Evolutionary conservation across 179 eudicot species (phyloP), one percentile per base, ranked within the genome.

Genomic region (Beta lomatogona): DNA sequence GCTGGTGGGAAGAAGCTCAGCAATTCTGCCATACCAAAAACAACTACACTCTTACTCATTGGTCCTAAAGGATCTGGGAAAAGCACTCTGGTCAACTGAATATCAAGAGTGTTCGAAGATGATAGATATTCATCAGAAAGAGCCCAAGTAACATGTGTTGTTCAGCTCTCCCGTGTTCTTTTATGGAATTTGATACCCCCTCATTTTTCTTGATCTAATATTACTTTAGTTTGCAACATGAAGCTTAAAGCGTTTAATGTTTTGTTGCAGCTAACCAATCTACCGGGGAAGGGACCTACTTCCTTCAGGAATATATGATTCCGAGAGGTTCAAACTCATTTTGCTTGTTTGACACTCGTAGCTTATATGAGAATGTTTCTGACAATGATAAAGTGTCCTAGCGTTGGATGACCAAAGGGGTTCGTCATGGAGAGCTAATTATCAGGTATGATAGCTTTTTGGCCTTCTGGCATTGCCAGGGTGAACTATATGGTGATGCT

Each of bases 1-100:
- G 89, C 81, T 15, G 82, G 73, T 76, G 90, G 83, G 46, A 85
- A 83, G 89, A 82, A 80, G 52, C 76, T 80, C 77, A 85, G 81
- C 46, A 86, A 90, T 68, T 87, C 77, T 87, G 84, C 79, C 61
- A 81, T 90, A 69, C 97, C 97, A 79, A 81, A 85, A 77, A 88
- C 91, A 12, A 87, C 96, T 4, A 60, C 92, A 18, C 88, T 94
- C 64, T 86, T 94, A 73, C 78, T 94, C 76, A 79, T 94, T 78
- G 98, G 98, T 83, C 93, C 94, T 21, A 87, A 85, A 80, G 94
- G 92, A 79, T 93, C 96, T 54, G 98, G 98, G 21, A 94, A 93
- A 85, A 94, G 98, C 87, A 91, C 92, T 86, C 91, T 94, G 80
- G 81, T 94, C 8, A 94, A 94, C 83, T 86, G 87, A 81, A 91